Percentiles rank a stretch among this genome's conserved stretches.
Evolutionary conservation across 495 filamentous ascomycete genomes (phyloP).

Genomic region (Pyrenula massariospora): DNA sequence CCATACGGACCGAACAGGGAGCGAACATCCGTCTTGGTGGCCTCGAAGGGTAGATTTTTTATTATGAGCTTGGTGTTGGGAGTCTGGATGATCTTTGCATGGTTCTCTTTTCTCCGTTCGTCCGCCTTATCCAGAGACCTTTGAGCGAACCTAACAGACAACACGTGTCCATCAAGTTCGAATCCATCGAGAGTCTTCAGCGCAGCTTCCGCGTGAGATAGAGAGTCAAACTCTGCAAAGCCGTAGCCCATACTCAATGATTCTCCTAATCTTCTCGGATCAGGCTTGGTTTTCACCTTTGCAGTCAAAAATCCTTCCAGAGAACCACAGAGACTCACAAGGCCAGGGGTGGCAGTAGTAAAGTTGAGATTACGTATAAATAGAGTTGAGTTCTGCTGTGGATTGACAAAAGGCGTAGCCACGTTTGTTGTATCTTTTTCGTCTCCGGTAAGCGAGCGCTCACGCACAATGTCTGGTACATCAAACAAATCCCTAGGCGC

Average conservation of each 20-base stretch:
- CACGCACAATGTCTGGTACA: conserved; percentile 10
- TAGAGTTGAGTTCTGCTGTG: conserved; percentile 59
- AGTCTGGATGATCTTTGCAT: conserved; percentile 59
- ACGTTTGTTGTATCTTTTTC: conserved; percentile 14
- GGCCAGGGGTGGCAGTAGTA: conserved; percentile 60
- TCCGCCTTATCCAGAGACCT: conserved; percentile 77
- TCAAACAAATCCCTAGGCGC: conserved; percentile 75
- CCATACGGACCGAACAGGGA: conserved; percentile 80
- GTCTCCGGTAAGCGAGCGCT: conserved; percentile 15
- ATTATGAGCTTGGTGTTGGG: conserved; percentile 86
- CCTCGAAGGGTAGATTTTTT: conserved; percentile 97
- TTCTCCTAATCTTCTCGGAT: conserved; percentile 73
- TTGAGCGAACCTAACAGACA: conserved; percentile 74
- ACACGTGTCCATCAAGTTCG: conserved; percentile 70
- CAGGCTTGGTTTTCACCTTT: conserved; percentile 74
- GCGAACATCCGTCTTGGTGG: conserved; percentile 81
- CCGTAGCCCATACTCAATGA: conserved; percentile 92
- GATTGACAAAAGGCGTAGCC: conserved; percentile 33
- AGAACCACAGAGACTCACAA: conserved; percentile 64
- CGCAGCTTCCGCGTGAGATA: conserved; percentile 65
- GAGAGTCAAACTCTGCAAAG: conserved; percentile 78
- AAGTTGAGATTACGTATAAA: conserved; percentile 93
- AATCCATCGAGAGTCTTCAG: conserved; percentile 76
- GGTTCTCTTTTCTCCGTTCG: conserved; percentile 68
- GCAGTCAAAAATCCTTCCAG: conserved; percentile 79